These are phyloP conservation scores for Abortiporus biennis DNA, from an alignment of 1,284 basidiomycete genomes.

Conservation along the genomic window DNA sequence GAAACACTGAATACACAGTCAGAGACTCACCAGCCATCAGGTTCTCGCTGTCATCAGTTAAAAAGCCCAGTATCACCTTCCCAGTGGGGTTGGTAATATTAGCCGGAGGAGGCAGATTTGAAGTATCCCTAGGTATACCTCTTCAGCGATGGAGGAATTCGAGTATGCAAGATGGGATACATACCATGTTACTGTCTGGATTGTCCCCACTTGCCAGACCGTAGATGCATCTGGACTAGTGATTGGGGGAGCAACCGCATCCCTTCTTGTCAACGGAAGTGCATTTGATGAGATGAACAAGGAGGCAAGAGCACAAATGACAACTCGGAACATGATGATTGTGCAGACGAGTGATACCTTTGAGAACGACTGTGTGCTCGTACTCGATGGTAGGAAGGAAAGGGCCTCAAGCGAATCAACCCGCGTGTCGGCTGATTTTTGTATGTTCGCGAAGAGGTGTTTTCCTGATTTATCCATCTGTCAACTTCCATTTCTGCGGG, in stretches of 20 bases:
- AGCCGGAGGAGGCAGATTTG: constrained; percentile 40
- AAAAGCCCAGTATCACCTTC: constrained; percentile 45
- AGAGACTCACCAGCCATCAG: constrained; percentile 43
- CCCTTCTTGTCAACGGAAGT: constrained; percentile 36
- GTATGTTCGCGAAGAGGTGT: no score
- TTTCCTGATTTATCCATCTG: no score
- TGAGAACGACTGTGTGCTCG: not conserved
- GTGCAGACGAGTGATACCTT: constrained; percentile 9
- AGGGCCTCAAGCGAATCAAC: not conserved
- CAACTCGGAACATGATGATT: constrained; percentile 10
- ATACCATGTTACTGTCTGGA: constrained; percentile 54
- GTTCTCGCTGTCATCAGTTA: constrained; percentile 41
- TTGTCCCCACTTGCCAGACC: constrained; percentile 48
- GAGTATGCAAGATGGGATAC: constrained; percentile 12
- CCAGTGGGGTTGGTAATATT: constrained; percentile 35
- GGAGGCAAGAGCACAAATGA: constrained; percentile 3
- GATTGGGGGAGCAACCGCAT: constrained; percentile 51
- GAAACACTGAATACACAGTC: not conserved
- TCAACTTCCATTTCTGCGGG: no score
- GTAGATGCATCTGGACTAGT: constrained; percentile 44
- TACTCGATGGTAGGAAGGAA: not conserved
- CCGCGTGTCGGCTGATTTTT: no score
- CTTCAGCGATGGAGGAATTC: constrained; percentile 5
- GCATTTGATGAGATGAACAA: constrained; percentile 14
- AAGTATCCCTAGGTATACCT: constrained; percentile 38